Conservation (phyloP, 805 yeast species). For the Candida incommunis region DNA sequence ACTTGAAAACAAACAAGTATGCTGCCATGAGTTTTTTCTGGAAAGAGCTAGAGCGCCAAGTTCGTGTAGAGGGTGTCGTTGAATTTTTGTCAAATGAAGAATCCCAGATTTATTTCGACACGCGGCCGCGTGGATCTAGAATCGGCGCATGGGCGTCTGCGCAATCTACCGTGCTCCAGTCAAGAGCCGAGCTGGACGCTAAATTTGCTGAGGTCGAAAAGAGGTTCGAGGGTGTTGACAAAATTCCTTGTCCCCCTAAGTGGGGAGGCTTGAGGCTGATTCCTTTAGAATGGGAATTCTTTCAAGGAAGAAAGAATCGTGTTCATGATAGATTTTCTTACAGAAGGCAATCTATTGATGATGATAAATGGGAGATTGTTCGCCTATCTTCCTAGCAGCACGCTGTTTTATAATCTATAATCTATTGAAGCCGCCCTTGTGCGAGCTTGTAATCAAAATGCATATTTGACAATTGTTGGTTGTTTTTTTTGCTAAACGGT, state of each 20-base stretch:
- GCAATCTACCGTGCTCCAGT: constrained; percentile 49
- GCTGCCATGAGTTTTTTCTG: constrained; percentile 86
- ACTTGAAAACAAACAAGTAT: constrained; percentile 54
- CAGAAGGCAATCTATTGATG: constrained; percentile 35
- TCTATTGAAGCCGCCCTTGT: too few relatives aligned
- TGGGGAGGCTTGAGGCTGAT: constrained; percentile 93
- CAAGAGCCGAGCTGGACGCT: constrained; percentile 50
- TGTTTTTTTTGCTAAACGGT: background rate
- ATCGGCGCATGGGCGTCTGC: constrained; percentile 97
- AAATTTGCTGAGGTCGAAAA: constrained; percentile 33
- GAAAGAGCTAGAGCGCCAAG: constrained; percentile 84
- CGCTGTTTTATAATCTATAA: too few relatives aligned
- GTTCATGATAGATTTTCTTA: constrained; percentile 79
- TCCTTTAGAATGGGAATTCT: constrained; percentile 86
- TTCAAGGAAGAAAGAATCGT: constrained; percentile 92
- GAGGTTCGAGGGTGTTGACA: constrained; percentile 45
- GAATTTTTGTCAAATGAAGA: constrained; percentile 63
- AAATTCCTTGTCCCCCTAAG: constrained; percentile 77
- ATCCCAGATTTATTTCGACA: constrained; percentile 60
- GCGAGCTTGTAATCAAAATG: too few relatives aligned
- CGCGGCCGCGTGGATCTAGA: constrained; percentile 85
- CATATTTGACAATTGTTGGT: too few relatives aligned
- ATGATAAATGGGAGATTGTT: constrained; percentile 43
- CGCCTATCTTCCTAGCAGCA: constrained; percentile 43
- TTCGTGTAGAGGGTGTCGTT: constrained; percentile 77